Base-by-base conservation (phyloP, 2,329 filamentous ascomycete species). In the Pseudonectria foliicola region DNA sequence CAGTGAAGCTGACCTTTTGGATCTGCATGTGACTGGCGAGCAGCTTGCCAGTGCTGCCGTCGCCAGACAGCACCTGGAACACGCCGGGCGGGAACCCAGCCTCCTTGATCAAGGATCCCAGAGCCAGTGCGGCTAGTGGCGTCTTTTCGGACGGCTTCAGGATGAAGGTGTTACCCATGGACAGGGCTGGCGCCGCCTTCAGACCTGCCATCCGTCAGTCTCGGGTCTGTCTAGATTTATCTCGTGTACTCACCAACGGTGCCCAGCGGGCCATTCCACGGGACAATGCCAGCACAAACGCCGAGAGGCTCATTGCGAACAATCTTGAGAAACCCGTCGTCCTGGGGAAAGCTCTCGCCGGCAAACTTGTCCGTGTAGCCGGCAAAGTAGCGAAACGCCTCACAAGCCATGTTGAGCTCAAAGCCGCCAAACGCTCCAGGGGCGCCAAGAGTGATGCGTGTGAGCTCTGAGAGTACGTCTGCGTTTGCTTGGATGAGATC, bases 1-100 rank as follows among this genome's bases (percentile, higher is more conserved):
- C 80, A 0, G 80, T 85, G 59, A 85, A 85, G 39, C 73, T 77
- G 47, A 83, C 77, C 55, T 84, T 85, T 15, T 38, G 34, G 15
- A 45, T 25, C 25, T 33, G 33, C 43, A 45, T 45, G 25, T 45
- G 43, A 11, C 31, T 38, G 2, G 40, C 40, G 10, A 45, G 40
- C 7, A 38, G 30, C 3, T 35, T 40, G 3, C 43, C 43, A 6
- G 40, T 40, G n/a, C 30, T 40, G 6, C 43, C 43, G 13, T 45
- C 40, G 2, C 43, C 43, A 1, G 40, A 34, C 45, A 68, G 28
- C 16, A 68, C 42, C 38, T 68, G 57, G 27, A 69, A 52, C 1
- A 67, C 63, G 2, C 66, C 66, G 0, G 62, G 56, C 0, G 65
- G 66, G 37, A 70, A 64, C 2, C 65, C 64, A 4, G 65, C 66